A percentile compares a stretch with the other conserved stretches of the same genome.
Conservation (phyloP, 306 rosid species). For the Citrullus amarus region DNA sequence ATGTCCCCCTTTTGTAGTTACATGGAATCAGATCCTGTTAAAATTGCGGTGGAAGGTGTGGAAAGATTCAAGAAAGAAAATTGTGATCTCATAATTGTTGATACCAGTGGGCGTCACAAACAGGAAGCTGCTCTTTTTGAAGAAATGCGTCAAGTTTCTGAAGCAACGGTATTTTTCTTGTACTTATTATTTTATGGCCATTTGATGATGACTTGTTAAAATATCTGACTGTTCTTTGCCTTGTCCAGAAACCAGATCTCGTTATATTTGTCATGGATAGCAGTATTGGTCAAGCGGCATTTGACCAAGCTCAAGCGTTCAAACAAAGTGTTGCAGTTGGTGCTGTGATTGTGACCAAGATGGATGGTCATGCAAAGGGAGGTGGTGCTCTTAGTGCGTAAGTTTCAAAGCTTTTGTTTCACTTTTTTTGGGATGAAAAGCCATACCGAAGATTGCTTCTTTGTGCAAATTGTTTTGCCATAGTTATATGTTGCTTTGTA, state of each 20-base stretch:
- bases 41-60: slow-evolving; percentile 77
- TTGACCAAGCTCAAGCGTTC: slow-evolving; percentile 84
- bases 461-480: background rate
- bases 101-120: slow-evolving; percentile 82
- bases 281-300: slow-evolving; percentile 87
- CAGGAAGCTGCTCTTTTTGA: slow-evolving; percentile 88
- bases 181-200: slow-evolving; percentile 1
- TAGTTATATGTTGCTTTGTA: background rate
- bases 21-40: slow-evolving; percentile 69
- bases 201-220: background rate
- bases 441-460: background rate
- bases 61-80: slow-evolving; percentile 70
- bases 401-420: slow-evolving; percentile 15
- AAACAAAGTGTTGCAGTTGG: slow-evolving; percentile 75
- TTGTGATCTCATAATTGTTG: slow-evolving; percentile 77
- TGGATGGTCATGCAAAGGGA: slow-evolving; percentile 90
- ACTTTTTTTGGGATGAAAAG: background rate
- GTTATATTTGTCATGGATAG: slow-evolving; percentile 87
- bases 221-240: slow-evolving; percentile 16
- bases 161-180: slow-evolving; percentile 63
- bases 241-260: slow-evolving; percentile 68
- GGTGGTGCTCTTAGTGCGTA: slow-evolving; percentile 88
- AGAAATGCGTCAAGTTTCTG: slow-evolving; percentile 89
- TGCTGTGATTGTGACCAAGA: slow-evolving; percentile 71
- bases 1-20: slow-evolving; percentile 32